Evolutionary conservation across 2,329 filamentous ascomycete genomes (phyloP).

Genomic region (Sarocladiaceae sp.): DNA sequence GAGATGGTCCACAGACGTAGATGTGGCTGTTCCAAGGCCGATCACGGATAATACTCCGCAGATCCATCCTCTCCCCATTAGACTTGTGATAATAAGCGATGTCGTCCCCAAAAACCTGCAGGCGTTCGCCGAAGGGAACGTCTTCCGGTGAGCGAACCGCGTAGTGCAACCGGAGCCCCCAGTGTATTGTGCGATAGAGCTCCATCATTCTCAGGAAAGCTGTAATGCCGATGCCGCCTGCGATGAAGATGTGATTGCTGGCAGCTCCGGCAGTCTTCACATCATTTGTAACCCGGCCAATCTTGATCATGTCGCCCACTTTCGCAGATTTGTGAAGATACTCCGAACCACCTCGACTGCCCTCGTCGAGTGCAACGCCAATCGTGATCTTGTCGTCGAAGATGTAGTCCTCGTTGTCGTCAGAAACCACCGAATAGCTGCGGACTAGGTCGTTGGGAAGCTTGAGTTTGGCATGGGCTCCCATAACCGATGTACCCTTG

Average conservation of each 20-base stretch:
- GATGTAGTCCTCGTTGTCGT: not conserved
- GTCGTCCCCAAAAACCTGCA: conserved; percentile 34
- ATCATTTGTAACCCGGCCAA: conserved; percentile 43
- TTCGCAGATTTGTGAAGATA: conserved; percentile 47
- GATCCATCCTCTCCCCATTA: conserved; percentile 44
- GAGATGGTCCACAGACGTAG: conserved; percentile 54
- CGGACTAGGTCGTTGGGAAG: conserved; percentile 50
- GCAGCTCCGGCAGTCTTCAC: conserved; percentile 39
- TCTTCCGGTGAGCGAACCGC: conserved; percentile 47
- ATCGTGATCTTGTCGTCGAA: conserved; percentile 43
- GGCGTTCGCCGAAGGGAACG: conserved; percentile 45
- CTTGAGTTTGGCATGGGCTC: conserved; percentile 50
- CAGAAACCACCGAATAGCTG: conserved; percentile 48
- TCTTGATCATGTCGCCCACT: conserved; percentile 43
- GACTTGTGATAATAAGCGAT: conserved; percentile 48
- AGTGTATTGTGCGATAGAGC: conserved; percentile 36
- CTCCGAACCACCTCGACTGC: conserved; percentile 53
- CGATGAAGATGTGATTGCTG: conserved; percentile 56
- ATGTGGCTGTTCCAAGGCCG: conserved; percentile 49
- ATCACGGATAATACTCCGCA: conserved; percentile 40
- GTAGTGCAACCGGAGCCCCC: conserved; percentile 50
- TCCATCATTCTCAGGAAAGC: conserved; percentile 51
- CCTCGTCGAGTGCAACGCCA: conserved; percentile 48
- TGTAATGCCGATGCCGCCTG: conserved; percentile 60
- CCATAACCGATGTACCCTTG: conserved; percentile 23